Conservation (phyloP, 352 stramenopile species). For the Globisporangium canariense region DNA sequence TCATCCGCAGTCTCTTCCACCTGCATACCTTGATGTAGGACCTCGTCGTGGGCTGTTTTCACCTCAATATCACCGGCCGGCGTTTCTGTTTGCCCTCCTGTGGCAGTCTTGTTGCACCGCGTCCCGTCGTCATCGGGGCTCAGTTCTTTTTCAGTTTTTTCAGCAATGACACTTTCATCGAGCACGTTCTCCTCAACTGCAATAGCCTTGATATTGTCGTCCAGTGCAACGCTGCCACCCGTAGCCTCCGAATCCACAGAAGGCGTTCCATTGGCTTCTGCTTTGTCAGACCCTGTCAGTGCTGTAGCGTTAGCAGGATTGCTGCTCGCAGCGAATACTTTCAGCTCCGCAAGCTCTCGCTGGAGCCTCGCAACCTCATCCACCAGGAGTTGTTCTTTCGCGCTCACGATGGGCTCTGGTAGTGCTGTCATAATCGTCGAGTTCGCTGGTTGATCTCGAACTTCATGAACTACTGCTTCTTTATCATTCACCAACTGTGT, state of each 20-base stretch:
- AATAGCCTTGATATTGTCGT: not conserved
- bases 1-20: not conserved
- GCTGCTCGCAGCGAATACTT: not conserved
- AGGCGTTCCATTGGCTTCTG: not conserved
- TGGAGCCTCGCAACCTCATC: constrained; percentile 29
- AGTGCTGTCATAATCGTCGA: not conserved
- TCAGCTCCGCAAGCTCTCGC: constrained; percentile 24
- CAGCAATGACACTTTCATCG: not conserved
- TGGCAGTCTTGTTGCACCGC: too few species aligned
- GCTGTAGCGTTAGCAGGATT: not conserved
- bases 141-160: constrained; percentile 7
- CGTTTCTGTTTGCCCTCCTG: not conserved
- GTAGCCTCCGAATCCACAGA: not conserved
- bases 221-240: not conserved
- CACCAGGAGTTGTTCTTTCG: constrained; percentile 32
- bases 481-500: not conserved
- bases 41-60: not conserved
- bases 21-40: not conserved
- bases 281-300: not conserved
- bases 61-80: not conserved
- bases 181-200: not conserved
- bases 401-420: constrained; percentile 3
- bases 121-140: not conserved
- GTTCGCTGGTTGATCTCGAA: too few species aligned
- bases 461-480: not conserved